These are phyloP conservation scores for Pichia sp. DNA, from an alignment of 1,139 yeast genomes.

Conservation along the genomic window DNA sequence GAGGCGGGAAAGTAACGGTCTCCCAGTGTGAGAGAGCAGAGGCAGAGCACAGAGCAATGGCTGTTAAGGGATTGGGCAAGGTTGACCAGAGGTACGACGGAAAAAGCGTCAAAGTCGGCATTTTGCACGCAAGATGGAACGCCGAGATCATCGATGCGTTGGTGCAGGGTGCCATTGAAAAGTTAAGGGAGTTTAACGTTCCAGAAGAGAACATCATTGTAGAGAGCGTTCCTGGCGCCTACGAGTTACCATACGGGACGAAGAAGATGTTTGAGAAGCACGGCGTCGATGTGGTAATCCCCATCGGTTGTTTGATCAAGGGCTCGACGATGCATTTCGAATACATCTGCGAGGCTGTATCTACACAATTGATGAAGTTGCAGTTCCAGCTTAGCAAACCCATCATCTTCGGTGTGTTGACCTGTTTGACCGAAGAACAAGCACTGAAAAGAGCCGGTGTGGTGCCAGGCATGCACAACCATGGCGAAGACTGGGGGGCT, in stretches of 20 bases:
- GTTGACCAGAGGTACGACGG: conserved; percentile 72
- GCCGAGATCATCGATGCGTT: conserved; percentile 68
- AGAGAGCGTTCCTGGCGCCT: conserved; percentile 91
- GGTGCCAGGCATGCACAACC: conserved; percentile 79
- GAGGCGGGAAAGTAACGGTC: no score
- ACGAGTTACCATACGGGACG: conserved; percentile 84
- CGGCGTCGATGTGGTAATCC: conserved; percentile 76
- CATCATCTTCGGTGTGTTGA: conserved; percentile 86
- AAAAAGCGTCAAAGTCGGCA: conserved; percentile 66
- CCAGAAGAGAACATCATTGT: conserved; percentile 68
- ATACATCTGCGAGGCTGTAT: conserved; percentile 87
- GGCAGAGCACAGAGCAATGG: conserved; percentile 42
- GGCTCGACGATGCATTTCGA: conserved; percentile 98
- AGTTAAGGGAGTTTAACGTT: conserved; percentile 64
- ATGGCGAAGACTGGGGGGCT: conserved; percentile 98
- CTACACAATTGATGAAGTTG: conserved; percentile 79
- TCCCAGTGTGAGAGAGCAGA: no score
- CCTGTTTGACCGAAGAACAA: conserved; percentile 91
- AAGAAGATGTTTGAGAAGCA: conserved; percentile 49
- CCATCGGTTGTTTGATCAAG: conserved; percentile 91
- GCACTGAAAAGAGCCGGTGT: conserved; percentile 94
- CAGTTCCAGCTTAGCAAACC: conserved; percentile 73
- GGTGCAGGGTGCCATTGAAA: conserved; percentile 69
- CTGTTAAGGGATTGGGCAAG: conserved; percentile 75
- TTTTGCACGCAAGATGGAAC: conserved; percentile 97